These are phyloP conservation scores for Myxozyma kluyveri DNA, from an alignment of 805 yeast genomes.

Conservation along the genomic window DNA sequence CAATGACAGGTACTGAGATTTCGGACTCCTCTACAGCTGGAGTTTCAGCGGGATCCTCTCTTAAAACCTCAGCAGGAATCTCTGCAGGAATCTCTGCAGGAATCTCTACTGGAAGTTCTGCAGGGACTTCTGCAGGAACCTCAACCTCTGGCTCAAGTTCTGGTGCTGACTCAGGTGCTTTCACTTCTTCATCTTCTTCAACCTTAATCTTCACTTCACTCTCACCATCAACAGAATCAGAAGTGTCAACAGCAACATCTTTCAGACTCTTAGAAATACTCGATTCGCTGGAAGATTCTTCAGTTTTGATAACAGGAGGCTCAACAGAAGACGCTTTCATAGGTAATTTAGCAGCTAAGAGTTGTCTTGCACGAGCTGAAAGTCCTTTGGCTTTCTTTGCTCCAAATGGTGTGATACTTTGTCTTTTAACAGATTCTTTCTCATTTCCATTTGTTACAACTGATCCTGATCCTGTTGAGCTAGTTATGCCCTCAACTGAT, in stretches of 20 bases:
- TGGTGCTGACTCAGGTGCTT: constrained; percentile 2
- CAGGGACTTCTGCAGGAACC: too few species aligned
- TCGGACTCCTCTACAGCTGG: too few species aligned
- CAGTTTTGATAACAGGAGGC: neutral
- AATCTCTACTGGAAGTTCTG: neutral
- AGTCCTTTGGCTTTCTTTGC: constrained; percentile 15
- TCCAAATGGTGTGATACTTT: constrained; percentile 19
- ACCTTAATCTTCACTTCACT: neutral
- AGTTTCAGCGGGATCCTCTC: too few species aligned
- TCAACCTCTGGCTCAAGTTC: constrained; percentile 3
- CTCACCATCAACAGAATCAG: too few species aligned
- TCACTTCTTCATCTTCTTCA: constrained; percentile 7
- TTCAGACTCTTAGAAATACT: too few species aligned
- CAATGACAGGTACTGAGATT: too few species aligned
- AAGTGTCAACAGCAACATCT: too few species aligned
- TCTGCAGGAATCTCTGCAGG: constrained; percentile 6
- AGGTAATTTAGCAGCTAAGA: neutral
- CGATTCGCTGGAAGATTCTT: neutral
- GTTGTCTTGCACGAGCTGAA: neutral
- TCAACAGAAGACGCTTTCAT: neutral
- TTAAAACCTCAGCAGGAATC: too few species aligned
- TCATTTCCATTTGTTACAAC: too few species aligned
- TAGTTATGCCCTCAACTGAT: too few species aligned
- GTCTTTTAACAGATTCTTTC: constrained; percentile 15
- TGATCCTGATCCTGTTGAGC: too few species aligned